Evolutionary conservation across 2,329 filamentous ascomycete species (phyloP).

Genomic region (Pleurostoma richardsiae): DNA sequence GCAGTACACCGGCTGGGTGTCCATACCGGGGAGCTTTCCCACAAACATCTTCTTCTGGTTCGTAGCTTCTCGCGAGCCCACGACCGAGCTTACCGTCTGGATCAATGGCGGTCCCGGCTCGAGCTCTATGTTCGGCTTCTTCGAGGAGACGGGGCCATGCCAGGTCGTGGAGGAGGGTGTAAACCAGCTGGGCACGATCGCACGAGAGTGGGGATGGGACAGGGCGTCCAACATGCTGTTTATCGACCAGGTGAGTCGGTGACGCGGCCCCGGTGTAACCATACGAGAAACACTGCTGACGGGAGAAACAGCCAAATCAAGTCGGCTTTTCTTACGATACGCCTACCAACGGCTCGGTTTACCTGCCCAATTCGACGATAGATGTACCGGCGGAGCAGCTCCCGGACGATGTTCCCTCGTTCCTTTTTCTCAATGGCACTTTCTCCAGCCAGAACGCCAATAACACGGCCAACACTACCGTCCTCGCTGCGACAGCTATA

Average conservation of each 20-base stretch:
- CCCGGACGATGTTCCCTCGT: constrained; percentile 10
- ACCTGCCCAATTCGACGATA: constrained; percentile 35
- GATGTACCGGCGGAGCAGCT: constrained; percentile 24
- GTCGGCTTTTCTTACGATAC: constrained; percentile 65
- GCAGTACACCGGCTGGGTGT: constrained; percentile 59
- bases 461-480: constrained; percentile 46
- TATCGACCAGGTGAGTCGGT: constrained; percentile 43
- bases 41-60: constrained; percentile 67
- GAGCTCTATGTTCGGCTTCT: constrained; percentile 49
- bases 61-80: constrained; percentile 44
- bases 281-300: constrained; percentile 13
- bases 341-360: constrained; percentile 54
- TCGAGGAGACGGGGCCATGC: constrained; percentile 37
- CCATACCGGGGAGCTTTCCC: constrained; percentile 42
- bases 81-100: constrained; percentile 45
- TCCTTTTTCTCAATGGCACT: constrained; percentile 54
- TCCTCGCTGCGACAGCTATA: constrained; percentile 50
- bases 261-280: not conserved
- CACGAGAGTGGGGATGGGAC: constrained; percentile 63
- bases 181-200: constrained; percentile 47
- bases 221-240: constrained; percentile 48
- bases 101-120: constrained; percentile 48
- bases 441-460: constrained; percentile 44
- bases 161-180: constrained; percentile 34
- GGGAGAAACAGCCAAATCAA: constrained; percentile 54